phyloP scores from a whole-genome alignment of 1,284 basidiomycete species.

The Cystobasidium sp. region DNA sequence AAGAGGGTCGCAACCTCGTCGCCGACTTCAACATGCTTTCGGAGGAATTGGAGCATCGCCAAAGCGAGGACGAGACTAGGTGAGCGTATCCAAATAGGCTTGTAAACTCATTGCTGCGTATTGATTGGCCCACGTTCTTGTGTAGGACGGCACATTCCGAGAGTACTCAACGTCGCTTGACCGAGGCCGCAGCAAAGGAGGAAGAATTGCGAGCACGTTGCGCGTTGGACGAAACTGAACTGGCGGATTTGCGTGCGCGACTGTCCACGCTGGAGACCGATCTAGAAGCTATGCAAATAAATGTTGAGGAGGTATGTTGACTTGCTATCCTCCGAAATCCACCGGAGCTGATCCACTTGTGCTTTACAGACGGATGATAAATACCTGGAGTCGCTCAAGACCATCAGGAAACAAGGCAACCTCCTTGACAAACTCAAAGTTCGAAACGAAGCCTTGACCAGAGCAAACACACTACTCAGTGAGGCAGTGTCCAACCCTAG shows the following conservation, averaged over 20 bases:
- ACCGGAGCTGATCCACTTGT: neutral
- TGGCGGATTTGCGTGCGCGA: neutral
- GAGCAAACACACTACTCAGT: constrained; percentile 25
- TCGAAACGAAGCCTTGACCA: constrained; percentile 28
- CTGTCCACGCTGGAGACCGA: neutral
- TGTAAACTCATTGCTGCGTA: neutral
- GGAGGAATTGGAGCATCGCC: constrained; percentile 32
- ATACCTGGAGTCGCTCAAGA: constrained; percentile 37
- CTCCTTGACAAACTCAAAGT: constrained; percentile 36
- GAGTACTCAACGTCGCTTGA: neutral
- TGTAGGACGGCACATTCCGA: neutral
- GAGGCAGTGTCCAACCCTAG: neutral
- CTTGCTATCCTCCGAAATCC: neutral
- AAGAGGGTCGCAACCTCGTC: constrained; percentile 38
- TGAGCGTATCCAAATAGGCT: neutral
- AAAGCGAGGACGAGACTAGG: constrained; percentile 33
- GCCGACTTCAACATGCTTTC: constrained; percentile 37
- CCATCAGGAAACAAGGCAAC: constrained; percentile 31
- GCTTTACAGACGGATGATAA: constrained; percentile 35
- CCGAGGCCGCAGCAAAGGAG: constrained; percentile 9
- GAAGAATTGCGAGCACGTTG: neutral
- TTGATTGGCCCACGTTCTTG: neutral
- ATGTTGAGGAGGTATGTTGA: constrained; percentile 33
- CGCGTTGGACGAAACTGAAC: neutral
- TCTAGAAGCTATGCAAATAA: constrained; percentile 27